Percentiles rank a stretch among this genome's conserved stretches.
Conservation (phyloP, 192 early-diverging fungal genomes). For the Pecoramyces ruminantium region DNA sequence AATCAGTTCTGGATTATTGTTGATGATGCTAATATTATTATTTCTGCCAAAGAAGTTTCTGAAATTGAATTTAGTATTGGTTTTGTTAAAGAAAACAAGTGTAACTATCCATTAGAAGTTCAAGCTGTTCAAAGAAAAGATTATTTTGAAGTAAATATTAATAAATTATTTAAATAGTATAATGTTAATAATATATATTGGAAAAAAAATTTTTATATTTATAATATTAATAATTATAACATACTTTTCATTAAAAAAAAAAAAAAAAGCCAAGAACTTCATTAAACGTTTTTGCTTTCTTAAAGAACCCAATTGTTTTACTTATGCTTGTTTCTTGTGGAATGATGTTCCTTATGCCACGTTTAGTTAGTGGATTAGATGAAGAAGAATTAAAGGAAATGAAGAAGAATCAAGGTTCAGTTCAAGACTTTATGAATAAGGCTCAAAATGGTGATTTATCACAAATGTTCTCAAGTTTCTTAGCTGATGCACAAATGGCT, state of each 20-base stretch:
- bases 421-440: neutral
- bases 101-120: neutral
- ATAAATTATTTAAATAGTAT: too few species aligned
- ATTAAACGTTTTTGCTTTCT: neutral
- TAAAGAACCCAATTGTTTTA: neutral
- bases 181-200: too few species aligned
- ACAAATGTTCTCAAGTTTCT: neutral
- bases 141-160: neutral
- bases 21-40: neutral
- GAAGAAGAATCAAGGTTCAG: neutral
- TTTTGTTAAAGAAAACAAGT: neutral
- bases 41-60: neutral
- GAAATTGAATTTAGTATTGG: neutral
- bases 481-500: neutral
- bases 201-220: too few species aligned
- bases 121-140: neutral
- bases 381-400: neutral
- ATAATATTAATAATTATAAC: too few species aligned
- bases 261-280: neutral
- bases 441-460: neutral
- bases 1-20: neutral
- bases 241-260: too few species aligned
- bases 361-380: neutral
- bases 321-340: neutral
- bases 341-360: neutral